These are phyloP conservation scores for Penicillium oxalicum DNA, from an alignment of 2,329 filamentous ascomycete genomes.

Conservation along the genomic window DNA sequence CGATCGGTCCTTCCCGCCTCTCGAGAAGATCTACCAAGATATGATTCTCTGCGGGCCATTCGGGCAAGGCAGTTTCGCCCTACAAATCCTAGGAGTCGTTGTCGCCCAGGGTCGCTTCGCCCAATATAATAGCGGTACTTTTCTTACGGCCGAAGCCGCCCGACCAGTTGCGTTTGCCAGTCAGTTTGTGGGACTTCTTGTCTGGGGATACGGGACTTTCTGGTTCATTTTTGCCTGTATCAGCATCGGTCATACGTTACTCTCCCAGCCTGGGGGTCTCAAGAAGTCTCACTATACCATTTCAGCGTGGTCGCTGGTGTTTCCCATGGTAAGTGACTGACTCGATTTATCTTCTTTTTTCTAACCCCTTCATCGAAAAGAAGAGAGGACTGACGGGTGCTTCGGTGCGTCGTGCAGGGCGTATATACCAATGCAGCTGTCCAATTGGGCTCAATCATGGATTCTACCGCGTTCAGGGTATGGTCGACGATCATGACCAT, in stretches of 20 bases:
- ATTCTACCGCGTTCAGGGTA: conserved; percentile 35
- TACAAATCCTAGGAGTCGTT: conserved; percentile 34
- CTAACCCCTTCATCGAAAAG: not conserved
- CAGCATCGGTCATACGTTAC: conserved; percentile 27
- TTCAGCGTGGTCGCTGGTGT: conserved; percentile 34
- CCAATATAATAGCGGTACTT: conserved; percentile 27
- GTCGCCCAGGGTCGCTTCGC: conserved; percentile 29
- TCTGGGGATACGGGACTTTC: conserved; percentile 39
- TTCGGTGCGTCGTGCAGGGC: conserved; percentile 22
- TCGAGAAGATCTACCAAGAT: conserved; percentile 29
- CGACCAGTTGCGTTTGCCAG: conserved; percentile 29
- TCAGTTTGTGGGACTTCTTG: conserved; percentile 33
- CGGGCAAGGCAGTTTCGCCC: conserved; percentile 37
- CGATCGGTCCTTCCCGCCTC: conserved; percentile 16
- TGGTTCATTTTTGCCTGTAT: conserved; percentile 40
- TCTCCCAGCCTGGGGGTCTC: conserved; percentile 16
- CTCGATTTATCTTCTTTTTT: not conserved
- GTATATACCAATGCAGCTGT: conserved; percentile 38
- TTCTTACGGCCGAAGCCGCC: conserved; percentile 32
- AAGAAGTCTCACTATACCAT: conserved; percentile 25
- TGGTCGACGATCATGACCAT: conserved; percentile 35
- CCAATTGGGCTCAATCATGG: conserved; percentile 34
- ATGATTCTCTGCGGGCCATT: conserved; percentile 41
- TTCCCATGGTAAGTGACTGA: conserved; percentile 33
- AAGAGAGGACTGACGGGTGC: not conserved